Evolutionary conservation across 768 basidiomycete species (phyloP).

Genomic region (Asterophora parasitica): DNA sequence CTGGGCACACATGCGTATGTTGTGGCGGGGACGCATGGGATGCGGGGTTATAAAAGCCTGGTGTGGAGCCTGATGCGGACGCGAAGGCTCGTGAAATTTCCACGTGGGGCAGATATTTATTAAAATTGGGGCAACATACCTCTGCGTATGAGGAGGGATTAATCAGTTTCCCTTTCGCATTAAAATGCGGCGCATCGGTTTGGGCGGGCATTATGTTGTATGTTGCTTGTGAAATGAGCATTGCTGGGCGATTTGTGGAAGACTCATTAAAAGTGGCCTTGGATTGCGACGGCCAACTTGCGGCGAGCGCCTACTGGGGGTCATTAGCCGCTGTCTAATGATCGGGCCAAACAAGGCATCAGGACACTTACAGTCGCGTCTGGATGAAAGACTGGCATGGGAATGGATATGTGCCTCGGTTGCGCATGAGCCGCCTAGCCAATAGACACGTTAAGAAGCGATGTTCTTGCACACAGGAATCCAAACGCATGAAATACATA

Average conservation of each 20-base stretch:
- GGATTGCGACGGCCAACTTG: not conserved
- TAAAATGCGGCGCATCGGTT: constrained; percentile 14
- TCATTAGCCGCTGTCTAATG: not conserved
- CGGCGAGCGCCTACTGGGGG: not conserved
- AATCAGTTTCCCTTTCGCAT: constrained; percentile 15
- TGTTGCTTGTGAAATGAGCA: constrained; percentile 2
- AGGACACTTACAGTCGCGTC: constrained; percentile 3
- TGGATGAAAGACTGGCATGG: too few relatives aligned
- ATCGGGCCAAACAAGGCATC: too few relatives aligned
- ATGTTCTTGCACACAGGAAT: too few relatives aligned
- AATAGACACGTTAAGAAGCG: not conserved
- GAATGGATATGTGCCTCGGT: too few relatives aligned
- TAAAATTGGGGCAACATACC: too few relatives aligned
- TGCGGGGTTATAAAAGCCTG: not conserved
- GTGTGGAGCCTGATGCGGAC: not conserved
- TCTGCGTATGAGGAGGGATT: not conserved
- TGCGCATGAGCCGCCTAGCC: too few relatives aligned
- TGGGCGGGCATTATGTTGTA: not conserved
- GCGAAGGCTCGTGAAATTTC: too few relatives aligned
- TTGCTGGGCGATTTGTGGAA: not conserved
- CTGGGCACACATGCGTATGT: constrained; percentile 4
- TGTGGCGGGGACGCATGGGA: not conserved
- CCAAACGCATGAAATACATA: too few relatives aligned
- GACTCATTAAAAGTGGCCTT: not conserved
- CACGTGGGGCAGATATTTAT: too few relatives aligned